These are phyloP conservation scores for Chalciporus sphaerocephalus DNA, from an alignment of 768 basidiomycete species.

Conservation along the genomic window DNA sequence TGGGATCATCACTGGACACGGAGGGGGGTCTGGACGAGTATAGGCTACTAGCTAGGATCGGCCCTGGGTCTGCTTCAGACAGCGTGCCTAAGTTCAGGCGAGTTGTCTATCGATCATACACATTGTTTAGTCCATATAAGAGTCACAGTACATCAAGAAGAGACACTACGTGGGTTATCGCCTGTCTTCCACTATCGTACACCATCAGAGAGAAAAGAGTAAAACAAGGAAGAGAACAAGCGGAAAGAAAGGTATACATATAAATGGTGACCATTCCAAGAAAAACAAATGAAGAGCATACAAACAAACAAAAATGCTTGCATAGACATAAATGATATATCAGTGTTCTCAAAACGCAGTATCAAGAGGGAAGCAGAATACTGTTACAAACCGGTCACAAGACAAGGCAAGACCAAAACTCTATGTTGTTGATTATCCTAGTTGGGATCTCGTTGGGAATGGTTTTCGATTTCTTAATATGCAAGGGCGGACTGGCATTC, in stretches of 20 bases:
- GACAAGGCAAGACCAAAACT: not conserved
- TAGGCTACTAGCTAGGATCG: too few relatives aligned
- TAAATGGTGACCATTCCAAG: not conserved
- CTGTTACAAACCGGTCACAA: not conserved
- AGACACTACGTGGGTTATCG: too few relatives aligned
- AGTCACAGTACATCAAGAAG: not conserved
- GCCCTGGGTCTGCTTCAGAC: too few relatives aligned
- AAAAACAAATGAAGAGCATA: not conserved
- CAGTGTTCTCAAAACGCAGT: not conserved
- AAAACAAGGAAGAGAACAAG: not conserved
- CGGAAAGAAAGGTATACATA: not conserved
- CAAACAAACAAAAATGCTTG: not conserved
- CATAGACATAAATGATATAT: too few relatives aligned
- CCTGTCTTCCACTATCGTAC: not conserved
- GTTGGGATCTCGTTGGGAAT: not conserved
- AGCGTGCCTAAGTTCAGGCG: too few relatives aligned
- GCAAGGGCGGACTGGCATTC: slow-evolving; percentile 17
- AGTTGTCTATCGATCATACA: not conserved
- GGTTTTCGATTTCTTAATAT: slow-evolving; percentile 11
- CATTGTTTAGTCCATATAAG: not conserved
- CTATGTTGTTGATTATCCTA: slow-evolving; percentile 2
- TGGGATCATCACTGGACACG: too few relatives aligned
- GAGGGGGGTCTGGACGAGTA: too few relatives aligned
- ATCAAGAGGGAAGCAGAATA: not conserved
- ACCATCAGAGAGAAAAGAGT: not conserved